Percentiles rank a stretch among this genome's conserved stretches.
Conservation (phyloP, 306 rosid species). For the Aeschynomene evenia region DNA sequence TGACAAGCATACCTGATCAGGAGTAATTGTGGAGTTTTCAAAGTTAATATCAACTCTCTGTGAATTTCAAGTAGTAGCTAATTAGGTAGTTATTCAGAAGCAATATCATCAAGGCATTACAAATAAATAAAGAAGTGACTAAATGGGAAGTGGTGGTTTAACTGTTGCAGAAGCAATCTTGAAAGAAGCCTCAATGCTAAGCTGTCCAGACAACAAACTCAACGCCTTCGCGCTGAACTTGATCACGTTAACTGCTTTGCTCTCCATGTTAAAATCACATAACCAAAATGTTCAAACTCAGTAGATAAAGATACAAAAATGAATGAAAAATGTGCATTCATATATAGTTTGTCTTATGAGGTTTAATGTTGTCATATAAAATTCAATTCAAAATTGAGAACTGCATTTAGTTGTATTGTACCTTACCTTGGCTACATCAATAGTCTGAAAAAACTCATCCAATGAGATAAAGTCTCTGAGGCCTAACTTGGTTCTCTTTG, state of each 20-base stretch:
- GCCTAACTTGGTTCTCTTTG: constrained; percentile 85
- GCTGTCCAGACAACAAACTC: constrained; percentile 62
- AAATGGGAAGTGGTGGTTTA: constrained; percentile 34
- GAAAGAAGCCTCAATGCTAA: constrained; percentile 76
- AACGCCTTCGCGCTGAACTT: constrained; percentile 73
- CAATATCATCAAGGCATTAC: background rate
- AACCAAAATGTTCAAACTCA: constrained; percentile 26
- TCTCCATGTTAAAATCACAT: constrained; percentile 55
- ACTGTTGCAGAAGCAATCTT: constrained; percentile 74
- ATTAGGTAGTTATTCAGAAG: constrained; percentile 18
- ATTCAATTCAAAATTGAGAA: constrained; percentile 6
- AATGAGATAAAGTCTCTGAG: constrained; percentile 79
- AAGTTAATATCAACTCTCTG: constrained; percentile 76
- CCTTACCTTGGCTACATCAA: constrained; percentile 67
- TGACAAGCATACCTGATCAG: constrained; percentile 59
- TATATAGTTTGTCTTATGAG: background rate
- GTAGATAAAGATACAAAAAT: background rate
- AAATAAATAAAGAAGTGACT: background rate
- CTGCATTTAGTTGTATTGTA: background rate
- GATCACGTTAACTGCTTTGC: constrained; percentile 80
- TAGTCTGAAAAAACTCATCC: constrained; percentile 72
- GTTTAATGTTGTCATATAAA: background rate
- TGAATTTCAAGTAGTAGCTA: constrained; percentile 18
- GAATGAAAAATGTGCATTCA: background rate
- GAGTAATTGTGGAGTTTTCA: constrained; percentile 64